These are phyloP conservation scores for Salix udensis DNA, from an alignment of 345 rosid species.

Conservation along the genomic window DNA sequence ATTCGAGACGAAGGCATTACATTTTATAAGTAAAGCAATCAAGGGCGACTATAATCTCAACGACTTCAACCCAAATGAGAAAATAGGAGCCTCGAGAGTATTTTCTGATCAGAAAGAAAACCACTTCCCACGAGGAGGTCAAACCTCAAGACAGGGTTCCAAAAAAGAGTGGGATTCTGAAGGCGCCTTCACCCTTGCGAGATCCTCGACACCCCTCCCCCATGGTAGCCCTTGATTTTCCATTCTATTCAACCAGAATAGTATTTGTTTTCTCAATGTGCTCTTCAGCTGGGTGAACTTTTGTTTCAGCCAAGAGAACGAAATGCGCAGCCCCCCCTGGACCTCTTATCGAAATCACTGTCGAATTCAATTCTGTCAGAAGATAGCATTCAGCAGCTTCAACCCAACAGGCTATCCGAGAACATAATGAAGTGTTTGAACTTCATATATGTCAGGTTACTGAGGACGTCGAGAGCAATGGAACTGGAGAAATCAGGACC, in stretches of 20 bases:
- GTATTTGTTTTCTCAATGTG: background rate
- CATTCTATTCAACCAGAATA: background rate
- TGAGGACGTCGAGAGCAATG: slow-evolving; percentile 77
- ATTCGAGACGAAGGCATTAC: slow-evolving; percentile 79
- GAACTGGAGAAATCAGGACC: slow-evolving; percentile 74
- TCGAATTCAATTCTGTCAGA: slow-evolving; percentile 48
- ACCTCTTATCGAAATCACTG: slow-evolving; percentile 50
- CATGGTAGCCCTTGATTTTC: slow-evolving; percentile 34
- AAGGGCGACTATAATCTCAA: slow-evolving; percentile 58
- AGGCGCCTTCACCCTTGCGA: slow-evolving; percentile 64
- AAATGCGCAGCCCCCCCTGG: slow-evolving; percentile 36
- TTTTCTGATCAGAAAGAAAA: slow-evolving; percentile 46
- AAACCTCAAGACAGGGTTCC: slow-evolving; percentile 44
- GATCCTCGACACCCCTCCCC: slow-evolving; percentile 67
- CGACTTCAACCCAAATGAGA: slow-evolving; percentile 51
- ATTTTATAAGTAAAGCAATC: slow-evolving; percentile 86
- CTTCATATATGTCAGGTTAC: slow-evolving; percentile 68
- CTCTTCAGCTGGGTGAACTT: background rate
- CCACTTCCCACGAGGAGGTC: slow-evolving; percentile 30
- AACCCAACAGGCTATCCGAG: slow-evolving; percentile 85
- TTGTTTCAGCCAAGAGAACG: slow-evolving; percentile 56
- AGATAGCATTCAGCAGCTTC: slow-evolving; percentile 61
- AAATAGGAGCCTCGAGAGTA: slow-evolving; percentile 28
- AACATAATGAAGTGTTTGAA: slow-evolving; percentile 77
- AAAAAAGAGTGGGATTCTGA: slow-evolving; percentile 42